Evolutionary conservation across 2,329 filamentous ascomycete genomes (phyloP).

Genomic region (Leptosphaerulina australis): DNA sequence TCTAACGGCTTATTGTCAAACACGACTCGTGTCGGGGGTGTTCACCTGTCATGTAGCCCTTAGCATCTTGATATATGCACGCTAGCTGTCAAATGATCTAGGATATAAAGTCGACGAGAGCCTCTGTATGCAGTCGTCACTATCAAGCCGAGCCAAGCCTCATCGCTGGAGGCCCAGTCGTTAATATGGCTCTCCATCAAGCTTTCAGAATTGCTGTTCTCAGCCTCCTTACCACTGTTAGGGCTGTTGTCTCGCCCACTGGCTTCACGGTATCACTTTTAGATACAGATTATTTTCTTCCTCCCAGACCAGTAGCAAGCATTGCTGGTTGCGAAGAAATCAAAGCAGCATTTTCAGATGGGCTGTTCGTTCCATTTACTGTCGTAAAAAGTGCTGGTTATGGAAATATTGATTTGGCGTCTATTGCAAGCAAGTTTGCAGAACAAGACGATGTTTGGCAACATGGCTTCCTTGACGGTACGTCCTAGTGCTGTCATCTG

Average conservation of each 20-base stretch:
- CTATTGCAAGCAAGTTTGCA: constrained; percentile 37
- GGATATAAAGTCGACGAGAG: constrained; percentile 2
- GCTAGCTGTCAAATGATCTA: no score
- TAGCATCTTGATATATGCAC: no score
- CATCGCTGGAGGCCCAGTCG: neutral
- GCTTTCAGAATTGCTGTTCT: constrained; percentile 12
- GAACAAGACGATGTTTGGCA: constrained; percentile 52
- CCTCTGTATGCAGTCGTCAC: neutral
- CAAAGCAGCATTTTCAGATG: constrained; percentile 25
- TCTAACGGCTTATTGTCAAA: no score
- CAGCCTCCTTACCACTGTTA: constrained; percentile 10
- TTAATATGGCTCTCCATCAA: constrained; percentile 20
- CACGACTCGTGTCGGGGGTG: no score
- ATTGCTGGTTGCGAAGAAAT: constrained; percentile 34
- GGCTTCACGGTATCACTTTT: constrained; percentile 51
- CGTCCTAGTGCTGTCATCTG: neutral
- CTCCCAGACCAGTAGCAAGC: constrained; percentile 44
- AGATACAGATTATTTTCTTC: constrained; percentile 51
- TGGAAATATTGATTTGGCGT: constrained; percentile 25
- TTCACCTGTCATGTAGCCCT: no score
- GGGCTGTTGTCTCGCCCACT: constrained; percentile 40
- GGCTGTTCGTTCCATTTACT: constrained; percentile 48
- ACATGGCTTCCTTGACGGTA: constrained; percentile 48
- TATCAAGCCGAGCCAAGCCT: neutral
- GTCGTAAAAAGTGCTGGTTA: constrained; percentile 41